phyloP scores from a whole-genome alignment of 805 yeast genomes.

The Maudiozyma serrabonitensis region DNA sequence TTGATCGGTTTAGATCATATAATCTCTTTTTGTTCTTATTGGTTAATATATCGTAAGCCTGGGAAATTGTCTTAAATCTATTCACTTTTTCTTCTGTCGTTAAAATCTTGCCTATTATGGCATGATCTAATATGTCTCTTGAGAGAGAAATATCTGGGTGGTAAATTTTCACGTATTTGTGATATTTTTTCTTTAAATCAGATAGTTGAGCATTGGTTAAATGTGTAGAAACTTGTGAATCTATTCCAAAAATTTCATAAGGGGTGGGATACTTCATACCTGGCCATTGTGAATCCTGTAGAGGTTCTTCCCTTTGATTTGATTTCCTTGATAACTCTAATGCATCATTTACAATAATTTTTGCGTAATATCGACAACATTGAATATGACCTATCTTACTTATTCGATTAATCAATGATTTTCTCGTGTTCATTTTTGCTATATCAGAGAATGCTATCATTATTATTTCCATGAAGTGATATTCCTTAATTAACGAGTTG shows the following conservation, averaged over 20 bases:
- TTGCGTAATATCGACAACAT: neutral
- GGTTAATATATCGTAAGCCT: conserved; percentile 49
- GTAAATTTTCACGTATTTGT: conserved; percentile 42
- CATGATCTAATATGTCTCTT: conserved; percentile 9
- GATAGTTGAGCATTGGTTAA: conserved; percentile 28
- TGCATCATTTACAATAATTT: neutral
- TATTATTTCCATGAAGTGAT: too few relatives aligned
- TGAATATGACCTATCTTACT: too few relatives aligned
- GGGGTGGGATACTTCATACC: conserved; percentile 49
- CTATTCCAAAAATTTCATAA: conserved; percentile 52
- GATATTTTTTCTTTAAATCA: conserved; percentile 41
- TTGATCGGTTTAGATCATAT: conserved; percentile 39
- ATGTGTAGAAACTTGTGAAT: conserved; percentile 5
- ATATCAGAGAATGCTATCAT: too few relatives aligned
- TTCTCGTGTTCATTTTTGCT: too few relatives aligned
- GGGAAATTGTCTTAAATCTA: conserved; percentile 45
- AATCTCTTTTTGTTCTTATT: conserved; percentile 34
- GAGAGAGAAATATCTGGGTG: conserved; percentile 54
- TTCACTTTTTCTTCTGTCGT: conserved; percentile 23
- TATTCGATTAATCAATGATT: too few relatives aligned
- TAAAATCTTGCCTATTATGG: conserved; percentile 2
- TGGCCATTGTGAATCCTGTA: conserved; percentile 43
- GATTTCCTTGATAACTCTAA: neutral
- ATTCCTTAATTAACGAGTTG: too few relatives aligned
- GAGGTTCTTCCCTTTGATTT: neutral